Conservation (phyloP, 371 early-diverging fungal species). For the Nematocida ironsii region DNA sequence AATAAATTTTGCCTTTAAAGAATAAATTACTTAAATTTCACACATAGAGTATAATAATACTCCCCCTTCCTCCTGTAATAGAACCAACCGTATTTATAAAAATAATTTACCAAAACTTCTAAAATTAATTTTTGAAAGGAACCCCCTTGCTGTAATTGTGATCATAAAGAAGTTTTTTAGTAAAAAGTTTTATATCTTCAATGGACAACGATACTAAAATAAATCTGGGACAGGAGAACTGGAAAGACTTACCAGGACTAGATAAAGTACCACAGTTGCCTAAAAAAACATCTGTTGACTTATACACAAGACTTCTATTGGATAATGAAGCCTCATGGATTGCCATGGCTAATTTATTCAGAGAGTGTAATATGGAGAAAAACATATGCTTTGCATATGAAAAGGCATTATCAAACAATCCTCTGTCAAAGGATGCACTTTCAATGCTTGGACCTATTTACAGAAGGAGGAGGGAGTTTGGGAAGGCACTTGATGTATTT, state of each 20-base stretch:
- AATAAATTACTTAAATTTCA: too few species aligned
- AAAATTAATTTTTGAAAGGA: constrained; percentile 16
- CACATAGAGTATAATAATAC: too few species aligned
- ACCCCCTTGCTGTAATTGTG: background rate
- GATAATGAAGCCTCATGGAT: constrained; percentile 46
- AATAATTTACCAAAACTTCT: background rate
- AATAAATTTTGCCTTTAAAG: too few species aligned
- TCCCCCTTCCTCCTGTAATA: too few species aligned
- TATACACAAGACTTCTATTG: constrained; percentile 38
- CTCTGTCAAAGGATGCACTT: constrained; percentile 39
- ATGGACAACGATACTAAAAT: constrained; percentile 56
- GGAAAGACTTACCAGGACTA: constrained; percentile 39
- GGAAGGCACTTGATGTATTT: constrained; percentile 40
- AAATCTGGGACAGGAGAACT: constrained; percentile 9
- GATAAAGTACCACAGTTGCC: constrained; percentile 40
- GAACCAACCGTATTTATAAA: too few species aligned
- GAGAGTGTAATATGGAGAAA: constrained; percentile 46
- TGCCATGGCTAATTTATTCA: constrained; percentile 33
- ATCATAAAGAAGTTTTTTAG: constrained; percentile 39
- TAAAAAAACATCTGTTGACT: constrained; percentile 2
- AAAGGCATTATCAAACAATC: constrained; percentile 30
- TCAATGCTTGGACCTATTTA: constrained; percentile 28
- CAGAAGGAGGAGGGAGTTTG: constrained; percentile 18
- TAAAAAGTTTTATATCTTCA: constrained; percentile 48
- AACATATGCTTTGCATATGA: constrained; percentile 38